A percentile compares a stretch with the other conserved stretches of the same genome.
Evolutionary conservation across 2,329 filamentous ascomycete genomes (phyloP).

Genomic region (Torrubiellomyces zombiae): DNA sequence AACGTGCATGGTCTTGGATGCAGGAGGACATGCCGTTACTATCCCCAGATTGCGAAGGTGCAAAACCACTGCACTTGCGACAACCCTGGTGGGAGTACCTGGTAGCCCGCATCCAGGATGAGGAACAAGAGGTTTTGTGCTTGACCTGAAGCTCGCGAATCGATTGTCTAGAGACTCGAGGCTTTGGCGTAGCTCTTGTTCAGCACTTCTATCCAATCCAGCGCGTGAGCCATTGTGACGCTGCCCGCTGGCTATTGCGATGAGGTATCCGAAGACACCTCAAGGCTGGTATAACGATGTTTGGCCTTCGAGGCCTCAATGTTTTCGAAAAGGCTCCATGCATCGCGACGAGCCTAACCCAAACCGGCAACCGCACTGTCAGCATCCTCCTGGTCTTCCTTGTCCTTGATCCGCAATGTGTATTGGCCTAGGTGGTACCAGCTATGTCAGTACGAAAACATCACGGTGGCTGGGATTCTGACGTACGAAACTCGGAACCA

Average conservation of each 20-base stretch:
- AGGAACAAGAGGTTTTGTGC: slow-evolving; percentile 19
- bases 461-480: too few species aligned
- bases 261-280: too few species aligned
- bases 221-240: too few species aligned
- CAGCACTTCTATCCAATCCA: too few species aligned
- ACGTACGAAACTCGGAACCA: slow-evolving; percentile 22
- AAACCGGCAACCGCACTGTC: slow-evolving; percentile 21
- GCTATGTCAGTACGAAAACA: too few species aligned
- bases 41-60: slow-evolving; percentile 5
- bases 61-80: slow-evolving; percentile 12
- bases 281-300: too few species aligned
- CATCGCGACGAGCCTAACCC: too few species aligned
- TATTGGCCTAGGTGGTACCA: slow-evolving; percentile 18
- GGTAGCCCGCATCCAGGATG: slow-evolving; percentile 14
- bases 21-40: slow-evolving; percentile 9
- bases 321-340: too few species aligned
- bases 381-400: slow-evolving; percentile 16
- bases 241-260: too few species aligned
- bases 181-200: too few species aligned
- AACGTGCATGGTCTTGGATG: slow-evolving; percentile 20
- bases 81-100: slow-evolving; percentile 24
- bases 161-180: slow-evolving; percentile 1
- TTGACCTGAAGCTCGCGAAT: slow-evolving; percentile 14
- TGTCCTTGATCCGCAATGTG: slow-evolving; percentile 16
- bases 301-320: too few species aligned